phyloP scores from a whole-genome alignment of 192 early-diverging fungal genomes.

The Mortierella hygrophila region DNA sequence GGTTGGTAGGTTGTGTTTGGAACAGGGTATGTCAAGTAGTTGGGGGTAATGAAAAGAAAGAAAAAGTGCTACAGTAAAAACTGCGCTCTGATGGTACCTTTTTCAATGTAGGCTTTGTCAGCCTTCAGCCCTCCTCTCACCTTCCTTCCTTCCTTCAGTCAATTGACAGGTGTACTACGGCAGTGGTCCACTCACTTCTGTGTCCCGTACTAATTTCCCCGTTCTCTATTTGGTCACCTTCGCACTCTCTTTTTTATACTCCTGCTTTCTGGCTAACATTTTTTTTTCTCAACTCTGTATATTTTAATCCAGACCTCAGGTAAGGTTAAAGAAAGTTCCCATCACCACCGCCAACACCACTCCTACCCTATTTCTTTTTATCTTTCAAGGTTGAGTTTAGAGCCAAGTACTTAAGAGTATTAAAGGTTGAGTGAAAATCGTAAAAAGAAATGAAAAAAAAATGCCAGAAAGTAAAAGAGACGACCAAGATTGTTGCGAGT shows the following conservation, averaged over 20 bases:
- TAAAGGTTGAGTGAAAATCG: not conserved
- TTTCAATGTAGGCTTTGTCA: not conserved
- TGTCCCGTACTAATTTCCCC: no score
- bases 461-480: not conserved
- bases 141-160: not conserved
- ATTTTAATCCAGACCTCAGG: not conserved
- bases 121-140: not conserved
- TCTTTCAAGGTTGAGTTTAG: not conserved
- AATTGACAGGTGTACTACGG: not conserved
- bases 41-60: not conserved
- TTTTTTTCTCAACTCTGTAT: not conserved
- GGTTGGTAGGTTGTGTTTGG: not conserved
- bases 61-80: not conserved
- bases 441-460: no score
- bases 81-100: not conserved
- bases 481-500: not conserved
- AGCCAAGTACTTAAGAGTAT: not conserved
- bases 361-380: not conserved
- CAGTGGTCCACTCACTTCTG: no score
- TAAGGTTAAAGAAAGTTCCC: slow-evolving; percentile 1
- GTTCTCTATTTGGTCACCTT: no score
- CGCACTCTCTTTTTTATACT: not conserved
- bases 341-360: not conserved
- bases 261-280: not conserved
- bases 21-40: not conserved